phyloP scores from a whole-genome alignment of 768 basidiomycete genomes.

The Tulasnella sp. region DNA sequence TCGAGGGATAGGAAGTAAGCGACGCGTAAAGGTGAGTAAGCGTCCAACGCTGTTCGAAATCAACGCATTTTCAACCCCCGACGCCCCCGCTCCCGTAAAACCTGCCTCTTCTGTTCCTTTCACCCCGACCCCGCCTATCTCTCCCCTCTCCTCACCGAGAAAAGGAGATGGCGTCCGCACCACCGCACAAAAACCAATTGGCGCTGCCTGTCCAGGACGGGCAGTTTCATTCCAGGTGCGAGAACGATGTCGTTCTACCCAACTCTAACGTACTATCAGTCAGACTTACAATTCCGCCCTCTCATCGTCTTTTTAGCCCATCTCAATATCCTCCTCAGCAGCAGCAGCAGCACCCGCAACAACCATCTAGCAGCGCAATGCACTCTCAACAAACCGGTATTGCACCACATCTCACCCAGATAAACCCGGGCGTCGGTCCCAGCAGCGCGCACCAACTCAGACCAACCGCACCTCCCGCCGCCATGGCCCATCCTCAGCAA shows the following conservation, averaged over 20 bases:
- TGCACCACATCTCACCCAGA: not conserved
- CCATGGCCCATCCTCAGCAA: not conserved
- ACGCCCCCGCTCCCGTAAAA: not conserved
- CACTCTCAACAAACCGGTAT: not conserved
- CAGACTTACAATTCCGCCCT: constrained; percentile 5
- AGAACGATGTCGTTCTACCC: not conserved
- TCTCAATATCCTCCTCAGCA: not conserved
- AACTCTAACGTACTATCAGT: not conserved
- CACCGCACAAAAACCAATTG: not conserved
- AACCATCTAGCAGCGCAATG: not conserved
- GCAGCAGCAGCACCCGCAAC: not conserved
- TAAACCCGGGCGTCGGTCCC: not conserved
- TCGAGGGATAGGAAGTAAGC: not conserved
- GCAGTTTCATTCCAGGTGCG: not conserved
- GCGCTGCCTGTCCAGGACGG: not conserved
- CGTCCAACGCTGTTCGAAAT: not conserved
- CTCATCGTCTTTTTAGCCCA: not conserved
- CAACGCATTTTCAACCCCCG: not conserved
- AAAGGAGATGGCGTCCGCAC: not conserved
- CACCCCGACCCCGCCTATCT: not conserved
- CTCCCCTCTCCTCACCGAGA: not conserved
- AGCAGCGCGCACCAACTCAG: not conserved
- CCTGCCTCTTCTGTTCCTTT: not conserved
- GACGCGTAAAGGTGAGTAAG: not conserved
- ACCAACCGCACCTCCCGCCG: not conserved